Evolutionary conservation across 2,329 filamentous ascomycete species (phyloP).

Genomic region (Lachnum nothofagi): DNA sequence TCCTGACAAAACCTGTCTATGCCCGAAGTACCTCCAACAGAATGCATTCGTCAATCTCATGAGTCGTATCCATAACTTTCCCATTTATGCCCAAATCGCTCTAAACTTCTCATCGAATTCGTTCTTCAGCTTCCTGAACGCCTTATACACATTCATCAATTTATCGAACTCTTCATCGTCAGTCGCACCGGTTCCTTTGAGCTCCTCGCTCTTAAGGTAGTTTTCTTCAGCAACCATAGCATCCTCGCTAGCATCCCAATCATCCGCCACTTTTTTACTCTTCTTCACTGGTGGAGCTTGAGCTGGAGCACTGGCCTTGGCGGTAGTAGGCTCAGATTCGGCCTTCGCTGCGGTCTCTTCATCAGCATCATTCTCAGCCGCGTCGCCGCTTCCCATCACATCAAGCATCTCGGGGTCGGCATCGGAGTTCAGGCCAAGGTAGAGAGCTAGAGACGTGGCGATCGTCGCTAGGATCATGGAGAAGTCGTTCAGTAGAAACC

Average conservation of each 20-base stretch:
- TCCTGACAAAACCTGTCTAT: background rate
- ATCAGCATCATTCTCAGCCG: conserved; percentile 38
- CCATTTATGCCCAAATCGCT: conserved; percentile 28
- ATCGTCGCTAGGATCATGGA: conserved; percentile 65
- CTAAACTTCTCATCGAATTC: conserved; percentile 61
- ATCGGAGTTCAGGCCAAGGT: conserved; percentile 49
- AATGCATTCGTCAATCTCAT: background rate
- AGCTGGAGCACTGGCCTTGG: conserved; percentile 2
- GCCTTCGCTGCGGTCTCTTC: conserved; percentile 32
- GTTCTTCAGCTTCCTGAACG: conserved; percentile 51
- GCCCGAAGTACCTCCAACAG: background rate
- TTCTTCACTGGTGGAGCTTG: conserved; percentile 15
- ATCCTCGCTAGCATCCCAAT: conserved; percentile 42
- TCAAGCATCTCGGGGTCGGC: conserved; percentile 41
- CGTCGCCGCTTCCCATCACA: conserved; percentile 46
- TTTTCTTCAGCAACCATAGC: conserved; percentile 36
- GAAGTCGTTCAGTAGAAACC: conserved; percentile 67
- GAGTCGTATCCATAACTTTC: background rate
- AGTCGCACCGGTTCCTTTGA: conserved; percentile 29
- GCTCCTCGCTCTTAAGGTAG: conserved; percentile 31
- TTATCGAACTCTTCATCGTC: conserved; percentile 40
- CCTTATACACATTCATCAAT: conserved; percentile 52
- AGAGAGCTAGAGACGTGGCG: conserved; percentile 56
- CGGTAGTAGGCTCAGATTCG: conserved; percentile 7
- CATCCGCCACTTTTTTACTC: conserved; percentile 41